Conservation (phyloP, 2,329 filamentous ascomycete genomes). For the Mollisiaceae sp. region DNA sequence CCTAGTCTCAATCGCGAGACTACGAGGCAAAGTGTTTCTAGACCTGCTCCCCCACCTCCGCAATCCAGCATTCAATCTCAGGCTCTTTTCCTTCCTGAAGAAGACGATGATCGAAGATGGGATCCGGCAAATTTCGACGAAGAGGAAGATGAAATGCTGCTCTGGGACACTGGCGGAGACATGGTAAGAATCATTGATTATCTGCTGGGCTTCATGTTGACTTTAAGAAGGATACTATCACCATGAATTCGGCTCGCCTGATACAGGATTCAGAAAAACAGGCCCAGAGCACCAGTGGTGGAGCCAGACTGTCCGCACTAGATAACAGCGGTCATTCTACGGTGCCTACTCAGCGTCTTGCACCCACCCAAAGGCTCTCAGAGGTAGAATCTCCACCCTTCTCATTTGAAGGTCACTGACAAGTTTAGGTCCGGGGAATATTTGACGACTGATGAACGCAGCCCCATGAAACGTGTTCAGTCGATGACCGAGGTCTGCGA, state of each 20-base stretch:
- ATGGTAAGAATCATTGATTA: constrained; percentile 52
- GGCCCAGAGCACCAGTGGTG: constrained; percentile 19
- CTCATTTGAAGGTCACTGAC: constrained; percentile 28
- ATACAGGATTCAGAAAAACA: constrained; percentile 27
- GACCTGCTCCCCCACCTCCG: constrained; percentile 60
- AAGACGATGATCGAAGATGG: constrained; percentile 73
- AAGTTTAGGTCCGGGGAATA: constrained; percentile 39
- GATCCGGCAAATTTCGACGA: constrained; percentile 71
- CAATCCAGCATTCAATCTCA: constrained; percentile 66
- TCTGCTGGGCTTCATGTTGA: constrained; percentile 40
- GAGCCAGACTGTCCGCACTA: neutral
- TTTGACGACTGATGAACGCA: constrained; percentile 36
- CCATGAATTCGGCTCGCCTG: constrained; percentile 35
- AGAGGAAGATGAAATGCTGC: constrained; percentile 69
- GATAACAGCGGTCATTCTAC: constrained; percentile 16
- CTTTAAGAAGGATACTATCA: constrained; percentile 32
- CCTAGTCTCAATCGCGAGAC: constrained; percentile 31
- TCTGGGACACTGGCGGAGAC: constrained; percentile 74
- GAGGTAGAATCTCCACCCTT: constrained; percentile 55
- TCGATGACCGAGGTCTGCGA: neutral
- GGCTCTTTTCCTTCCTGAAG: constrained; percentile 70
- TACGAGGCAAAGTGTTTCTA: constrained; percentile 41
- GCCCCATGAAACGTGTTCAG: neutral
- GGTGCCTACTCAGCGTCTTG: constrained; percentile 51
- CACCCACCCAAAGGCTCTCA: constrained; percentile 76